Base-by-base conservation (phyloP, 2,329 filamentous ascomycete species). In the Sclerotinia minor region DNA sequence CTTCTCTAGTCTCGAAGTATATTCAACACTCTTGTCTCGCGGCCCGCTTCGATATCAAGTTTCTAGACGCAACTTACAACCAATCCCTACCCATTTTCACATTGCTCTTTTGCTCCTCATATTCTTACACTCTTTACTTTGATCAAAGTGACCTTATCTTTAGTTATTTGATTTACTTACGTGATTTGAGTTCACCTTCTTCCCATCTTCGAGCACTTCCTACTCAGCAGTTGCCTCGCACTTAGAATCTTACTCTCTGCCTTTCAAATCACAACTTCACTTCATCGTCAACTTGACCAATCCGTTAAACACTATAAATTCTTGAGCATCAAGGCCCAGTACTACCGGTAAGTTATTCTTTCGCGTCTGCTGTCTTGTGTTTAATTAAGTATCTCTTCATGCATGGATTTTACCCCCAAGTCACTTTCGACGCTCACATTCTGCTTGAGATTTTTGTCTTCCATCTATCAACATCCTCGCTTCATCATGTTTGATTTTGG, bases 1-100 rank as follows among this genome's bases (percentile, higher is more conserved):
- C 59, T n/a, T 63, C 9, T 38, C 29, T 41, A 41, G 29, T 63
- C 21, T 7, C n/a, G n/a, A 38, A 8, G 3, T 5, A 24, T 49
- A 63, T 50, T 63, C 59, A 63, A 50, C 50, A 63, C 8, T 41
- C 26, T 17, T 21, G 45, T 50, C 59, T 35, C 24, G 9, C 45
- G 9, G 29, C 59, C 45, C 59, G 38, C 59, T 26, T 61, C 15
- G 2, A 38, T 38, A 26, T 38, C 32, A 21, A 41, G 15, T 63
- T 50, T 35, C 17, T 19, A 35, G 21, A 17, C 15, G 29, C 32
- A 52, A 63, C 21, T 26, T 38, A 26, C 32, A 50, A 41, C 21
- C 21, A 26, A 50, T 26, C 38, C 59, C 32, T 50, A 38, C 45
- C 11, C 35, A 19, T 38, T 26, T 63, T 63, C 59, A 21, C 45